Evolutionary conservation across 2,329 filamentous ascomycete species (phyloP).

Genomic region (Blastomyces emzantsi): DNA sequence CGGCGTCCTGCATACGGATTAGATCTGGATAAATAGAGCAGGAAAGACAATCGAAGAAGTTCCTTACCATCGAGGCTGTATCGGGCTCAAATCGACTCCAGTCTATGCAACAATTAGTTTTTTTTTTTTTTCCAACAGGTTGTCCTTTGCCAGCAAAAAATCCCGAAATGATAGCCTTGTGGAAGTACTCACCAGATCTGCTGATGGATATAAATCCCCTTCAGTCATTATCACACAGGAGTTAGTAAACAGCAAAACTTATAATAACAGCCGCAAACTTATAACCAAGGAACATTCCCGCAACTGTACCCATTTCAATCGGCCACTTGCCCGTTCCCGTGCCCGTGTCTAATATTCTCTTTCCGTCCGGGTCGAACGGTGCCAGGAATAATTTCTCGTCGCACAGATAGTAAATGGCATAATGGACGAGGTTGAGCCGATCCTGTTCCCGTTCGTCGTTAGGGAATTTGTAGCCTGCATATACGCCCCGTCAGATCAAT

Average conservation of each 20-base stretch:
- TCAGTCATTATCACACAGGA: neutral
- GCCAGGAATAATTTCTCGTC: constrained; percentile 26
- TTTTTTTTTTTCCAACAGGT: neutral
- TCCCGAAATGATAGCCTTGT: constrained; percentile 10
- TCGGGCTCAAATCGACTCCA: constrained; percentile 10
- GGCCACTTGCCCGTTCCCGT: constrained; percentile 27
- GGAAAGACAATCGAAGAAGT: neutral
- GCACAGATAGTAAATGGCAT: constrained; percentile 21
- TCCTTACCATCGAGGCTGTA: constrained; percentile 9
- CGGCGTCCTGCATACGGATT: constrained; percentile 38
- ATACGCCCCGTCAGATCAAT: neutral
- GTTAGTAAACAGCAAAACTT: neutral
- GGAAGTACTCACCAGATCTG: constrained; percentile 11
- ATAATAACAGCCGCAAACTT: neutral
- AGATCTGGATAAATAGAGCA: neutral
- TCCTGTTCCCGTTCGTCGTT: constrained; percentile 35
- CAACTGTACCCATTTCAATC: constrained; percentile 22
- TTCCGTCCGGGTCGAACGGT: constrained; percentile 17
- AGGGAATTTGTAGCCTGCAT: constrained; percentile 21
- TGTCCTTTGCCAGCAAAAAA: neutral
- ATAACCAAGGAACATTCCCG: neutral
- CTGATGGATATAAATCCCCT: constrained; percentile 19
- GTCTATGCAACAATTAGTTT: neutral
- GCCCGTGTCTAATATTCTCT: constrained; percentile 24
- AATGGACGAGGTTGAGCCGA: constrained; percentile 32